phyloP scores from a whole-genome alignment of 495 filamentous ascomycete species.

The Pyrenula aspistea region DNA sequence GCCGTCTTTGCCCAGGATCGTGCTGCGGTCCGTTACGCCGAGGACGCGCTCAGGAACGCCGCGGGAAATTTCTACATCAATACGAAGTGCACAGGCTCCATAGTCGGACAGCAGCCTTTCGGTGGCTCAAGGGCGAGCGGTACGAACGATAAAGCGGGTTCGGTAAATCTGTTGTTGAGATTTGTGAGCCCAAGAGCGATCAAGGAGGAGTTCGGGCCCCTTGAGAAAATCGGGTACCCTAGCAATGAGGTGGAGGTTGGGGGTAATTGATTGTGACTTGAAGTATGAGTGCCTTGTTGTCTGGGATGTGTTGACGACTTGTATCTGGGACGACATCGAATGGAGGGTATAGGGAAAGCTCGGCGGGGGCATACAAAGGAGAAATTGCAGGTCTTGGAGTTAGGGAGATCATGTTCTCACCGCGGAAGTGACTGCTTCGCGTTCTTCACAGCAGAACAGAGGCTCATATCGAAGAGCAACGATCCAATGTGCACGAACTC shows the following conservation, averaged over 20 bases:
- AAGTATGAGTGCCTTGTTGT: too few species aligned
- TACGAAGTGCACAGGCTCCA: constrained; percentile 84
- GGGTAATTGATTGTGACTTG: not conserved
- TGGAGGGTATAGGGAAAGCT: too few species aligned
- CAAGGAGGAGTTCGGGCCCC: constrained; percentile 78
- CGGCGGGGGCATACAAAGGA: too few species aligned
- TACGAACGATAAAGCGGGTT: constrained; percentile 88
- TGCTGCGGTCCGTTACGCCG: constrained; percentile 50
- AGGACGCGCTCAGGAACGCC: constrained; percentile 62
- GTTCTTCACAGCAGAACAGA: too few species aligned
- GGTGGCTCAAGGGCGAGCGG: constrained; percentile 77
- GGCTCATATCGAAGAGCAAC: too few species aligned
- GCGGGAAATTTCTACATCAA: constrained; percentile 91
- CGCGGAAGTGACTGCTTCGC: too few species aligned
- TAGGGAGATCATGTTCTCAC: too few species aligned
- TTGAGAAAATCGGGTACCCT: constrained; percentile 60
- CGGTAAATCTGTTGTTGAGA: constrained; percentile 56
- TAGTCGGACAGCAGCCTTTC: constrained; percentile 88
- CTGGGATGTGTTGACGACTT: too few species aligned
- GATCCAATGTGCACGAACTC: too few species aligned
- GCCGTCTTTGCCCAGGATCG: constrained; percentile 68
- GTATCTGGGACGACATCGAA: too few species aligned
- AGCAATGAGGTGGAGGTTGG: constrained; percentile 45
- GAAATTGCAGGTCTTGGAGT: too few species aligned
- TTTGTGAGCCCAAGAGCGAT: constrained; percentile 78